Evolutionary conservation across 2,329 filamentous ascomycete species (phyloP), one percentile per base, ranked within the genome.

Genomic region (Ceratocystis cubensis): DNA sequence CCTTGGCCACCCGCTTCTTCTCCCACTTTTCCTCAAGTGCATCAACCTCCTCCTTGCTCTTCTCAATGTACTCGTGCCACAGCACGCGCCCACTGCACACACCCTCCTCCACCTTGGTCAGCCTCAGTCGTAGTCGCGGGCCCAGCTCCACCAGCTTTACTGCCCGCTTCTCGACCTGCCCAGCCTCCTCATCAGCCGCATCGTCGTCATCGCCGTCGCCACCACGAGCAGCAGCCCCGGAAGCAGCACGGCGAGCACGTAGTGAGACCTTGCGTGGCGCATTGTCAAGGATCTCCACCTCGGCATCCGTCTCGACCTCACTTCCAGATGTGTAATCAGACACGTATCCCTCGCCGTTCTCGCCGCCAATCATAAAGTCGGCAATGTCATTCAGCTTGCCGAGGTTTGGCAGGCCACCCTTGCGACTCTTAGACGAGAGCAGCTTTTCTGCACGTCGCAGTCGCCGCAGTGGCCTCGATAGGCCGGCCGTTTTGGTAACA

Each of bases 101-200:
- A 1, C 93, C 94, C 71, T 99, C 94, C 74, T 99, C 94, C 3
- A 99, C 92, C 78, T 99, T 99, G 66, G 91, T 92, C 76, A 99
- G 80, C 41, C 93, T 85, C 50, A 99, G 78, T 69, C 84, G 88
- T 88, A 99, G 87, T 65, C 94, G 85, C 1, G 94, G 94, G 0
- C 94, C 94, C 0, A 99, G 79, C 76, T 99, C 94, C 2, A 96
- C 87, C 5, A 99, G 80, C 74, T 96, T 96, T 25, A 99, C 89
- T 0, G 89, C 92, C 57, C 91, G 85, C 71, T 90, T 89, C 76
- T 96, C 89, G 5, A 95, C 88, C 37, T 80, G 80, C 61, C 82
- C 77, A 13, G 20, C 28, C 41, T 56, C 62, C 2, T 44, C 63
- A 3, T 61, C 66, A 5, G 59, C 65, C 8, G 63, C 64, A 7